Conservation (phyloP, 805 yeast genomes). For the Candida takata region DNA sequence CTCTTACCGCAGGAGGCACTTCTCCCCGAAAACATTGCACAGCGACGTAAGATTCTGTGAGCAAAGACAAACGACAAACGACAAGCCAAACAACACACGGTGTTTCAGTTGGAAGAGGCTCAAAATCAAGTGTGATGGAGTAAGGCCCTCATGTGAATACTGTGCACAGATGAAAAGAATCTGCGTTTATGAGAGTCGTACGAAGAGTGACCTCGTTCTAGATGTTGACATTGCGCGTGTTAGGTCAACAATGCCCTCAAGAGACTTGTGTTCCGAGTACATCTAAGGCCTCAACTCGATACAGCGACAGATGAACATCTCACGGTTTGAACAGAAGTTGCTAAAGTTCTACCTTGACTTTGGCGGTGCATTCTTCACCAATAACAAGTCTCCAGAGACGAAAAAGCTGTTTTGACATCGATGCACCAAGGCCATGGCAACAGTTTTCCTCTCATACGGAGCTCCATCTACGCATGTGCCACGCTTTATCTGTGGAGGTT, state of each 20-base stretch:
- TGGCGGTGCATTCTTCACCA: constrained; percentile 17
- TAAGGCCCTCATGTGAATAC: constrained; percentile 69
- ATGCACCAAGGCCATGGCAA: constrained; percentile 16
- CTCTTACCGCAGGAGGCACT: constrained; percentile 3
- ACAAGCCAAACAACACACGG: constrained; percentile 63
- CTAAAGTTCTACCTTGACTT: constrained; percentile 18
- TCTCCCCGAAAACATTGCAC: constrained; percentile 1
- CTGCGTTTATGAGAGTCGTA: constrained; percentile 50
- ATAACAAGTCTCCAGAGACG: constrained; percentile 8
- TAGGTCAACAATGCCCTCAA: background rate
- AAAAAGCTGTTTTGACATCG: constrained; percentile 12
- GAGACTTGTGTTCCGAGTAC: background rate
- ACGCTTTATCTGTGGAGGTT: constrained; percentile 17
- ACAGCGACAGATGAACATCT: constrained; percentile 10
- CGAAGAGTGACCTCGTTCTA: background rate
- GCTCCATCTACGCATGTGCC: constrained; percentile 16
- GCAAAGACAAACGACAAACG: background rate
- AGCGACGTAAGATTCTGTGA: background rate
- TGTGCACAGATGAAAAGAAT: constrained; percentile 70
- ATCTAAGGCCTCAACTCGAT: constrained; percentile 15
- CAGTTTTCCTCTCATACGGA: constrained; percentile 12
- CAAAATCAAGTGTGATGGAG: constrained; percentile 88
- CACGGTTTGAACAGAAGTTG: constrained; percentile 16
- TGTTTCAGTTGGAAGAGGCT: constrained; percentile 84
- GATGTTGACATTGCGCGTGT: too few species aligned